phyloP scores from a whole-genome alignment of 2,329 filamentous ascomycete species.

The Sporothrix pseudoabietina region DNA sequence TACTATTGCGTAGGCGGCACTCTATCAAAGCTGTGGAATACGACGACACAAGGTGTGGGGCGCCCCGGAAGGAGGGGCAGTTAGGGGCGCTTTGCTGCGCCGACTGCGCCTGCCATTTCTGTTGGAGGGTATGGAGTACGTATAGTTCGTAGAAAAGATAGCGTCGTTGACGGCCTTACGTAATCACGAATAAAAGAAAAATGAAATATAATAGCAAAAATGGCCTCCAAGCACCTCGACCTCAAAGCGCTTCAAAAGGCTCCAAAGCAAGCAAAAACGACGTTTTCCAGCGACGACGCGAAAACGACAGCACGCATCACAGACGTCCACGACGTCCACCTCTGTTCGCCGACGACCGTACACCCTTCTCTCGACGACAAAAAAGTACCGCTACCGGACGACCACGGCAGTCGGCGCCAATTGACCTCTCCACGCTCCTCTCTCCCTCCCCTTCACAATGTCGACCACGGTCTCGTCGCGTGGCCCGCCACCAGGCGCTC shows the following conservation, averaged over 20 bases:
- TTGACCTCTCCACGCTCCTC: background rate
- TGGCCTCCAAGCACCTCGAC: background rate
- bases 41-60: constrained; percentile 12
- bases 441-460: constrained; percentile 38
- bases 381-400: background rate
- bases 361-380: background rate
- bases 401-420: background rate
- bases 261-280: constrained; percentile 17
- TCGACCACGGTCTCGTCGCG: constrained; percentile 40
- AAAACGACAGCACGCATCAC: constrained; percentile 2
- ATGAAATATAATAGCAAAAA: constrained; percentile 19
- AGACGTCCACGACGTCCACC: background rate
- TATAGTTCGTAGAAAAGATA: no score
- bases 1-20: constrained; percentile 19
- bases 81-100: constrained; percentile 12
- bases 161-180: background rate
- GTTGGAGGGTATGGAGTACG: no score
- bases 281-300: constrained; percentile 18
- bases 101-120: constrained; percentile 17
- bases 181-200: constrained; percentile 18
- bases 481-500: constrained; percentile 38
- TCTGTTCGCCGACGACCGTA: background rate
- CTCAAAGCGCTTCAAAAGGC: background rate
- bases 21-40: constrained; percentile 15
- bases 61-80: background rate